phyloP scores from a whole-genome alignment of 371 early-diverging fungal genomes.

The Haplosporangium sp. region DNA sequence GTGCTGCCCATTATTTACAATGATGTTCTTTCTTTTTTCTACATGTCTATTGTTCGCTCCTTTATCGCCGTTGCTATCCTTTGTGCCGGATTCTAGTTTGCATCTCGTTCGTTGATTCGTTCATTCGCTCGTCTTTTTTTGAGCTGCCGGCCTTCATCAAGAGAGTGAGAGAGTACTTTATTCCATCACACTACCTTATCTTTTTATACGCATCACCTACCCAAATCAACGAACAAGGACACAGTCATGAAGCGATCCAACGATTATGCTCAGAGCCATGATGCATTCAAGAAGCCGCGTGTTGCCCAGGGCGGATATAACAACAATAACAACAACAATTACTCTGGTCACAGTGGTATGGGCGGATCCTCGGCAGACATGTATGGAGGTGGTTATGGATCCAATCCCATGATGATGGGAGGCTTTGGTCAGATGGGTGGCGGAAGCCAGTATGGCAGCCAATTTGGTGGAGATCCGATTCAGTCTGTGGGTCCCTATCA shows the following conservation, averaged over 20 bases:
- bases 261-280: constrained; percentile 47
- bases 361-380: constrained; percentile 24
- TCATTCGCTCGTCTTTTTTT: constrained; percentile 11
- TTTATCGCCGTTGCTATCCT: constrained; percentile 15
- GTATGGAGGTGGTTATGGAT: constrained; percentile 31
- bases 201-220: not conserved
- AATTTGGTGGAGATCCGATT: constrained; percentile 22
- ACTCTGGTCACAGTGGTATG: constrained; percentile 9
- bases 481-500: constrained; percentile 22
- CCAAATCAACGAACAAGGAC: constrained; percentile 2
- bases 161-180: not conserved
- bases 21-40: constrained; percentile 1
- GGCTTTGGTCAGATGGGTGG: constrained; percentile 32
- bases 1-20: constrained; percentile 6
- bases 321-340: constrained; percentile 13
- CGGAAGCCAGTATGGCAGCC: constrained; percentile 24
- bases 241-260: constrained; percentile 44
- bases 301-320: constrained; percentile 31
- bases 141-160: constrained; percentile 5
- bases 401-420: constrained; percentile 42
- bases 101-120: constrained; percentile 26
- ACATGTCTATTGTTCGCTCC: constrained; percentile 1
- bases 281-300: constrained; percentile 48
- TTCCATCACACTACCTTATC: not conserved
- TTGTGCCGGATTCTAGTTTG: constrained; percentile 11